These are phyloP conservation scores for Candida taoyuanica DNA, from an alignment of 805 yeast genomes.

Conservation along the genomic window DNA sequence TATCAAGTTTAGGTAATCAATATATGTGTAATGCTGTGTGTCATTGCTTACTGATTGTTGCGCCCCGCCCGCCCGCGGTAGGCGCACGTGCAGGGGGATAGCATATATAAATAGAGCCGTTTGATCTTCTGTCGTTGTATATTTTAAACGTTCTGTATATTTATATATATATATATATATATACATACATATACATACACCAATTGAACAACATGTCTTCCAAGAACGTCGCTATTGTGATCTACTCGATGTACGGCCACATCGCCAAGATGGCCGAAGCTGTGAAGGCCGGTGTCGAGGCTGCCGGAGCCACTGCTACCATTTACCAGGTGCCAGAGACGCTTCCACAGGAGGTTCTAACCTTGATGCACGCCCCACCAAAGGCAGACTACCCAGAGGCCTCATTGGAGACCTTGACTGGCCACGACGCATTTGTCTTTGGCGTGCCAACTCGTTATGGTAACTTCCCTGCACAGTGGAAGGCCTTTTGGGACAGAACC, in stretches of 20 bases:
- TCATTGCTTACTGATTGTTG: neutral
- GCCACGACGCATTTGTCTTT: slow-evolving; percentile 70
- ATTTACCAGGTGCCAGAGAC: slow-evolving; percentile 82
- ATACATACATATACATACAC: too few relatives aligned
- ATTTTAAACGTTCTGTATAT: too few relatives aligned
- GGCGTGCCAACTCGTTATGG: slow-evolving; percentile 84
- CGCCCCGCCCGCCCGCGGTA: too few relatives aligned
- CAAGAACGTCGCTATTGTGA: slow-evolving; percentile 29
- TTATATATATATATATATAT: too few relatives aligned
- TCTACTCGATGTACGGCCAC: slow-evolving; percentile 82
- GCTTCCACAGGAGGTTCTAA: slow-evolving; percentile 55
- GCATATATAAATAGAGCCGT: neutral
- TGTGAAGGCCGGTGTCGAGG: slow-evolving; percentile 62
- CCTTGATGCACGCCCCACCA: slow-evolving; percentile 60
- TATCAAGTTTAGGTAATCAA: slow-evolving; percentile 19
- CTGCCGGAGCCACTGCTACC: slow-evolving; percentile 65
- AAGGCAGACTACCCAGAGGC: slow-evolving; percentile 57
- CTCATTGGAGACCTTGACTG: slow-evolving; percentile 46
- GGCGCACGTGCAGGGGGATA: neutral
- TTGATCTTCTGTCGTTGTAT: too few relatives aligned
- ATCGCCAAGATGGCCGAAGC: slow-evolving; percentile 64
- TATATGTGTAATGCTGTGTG: too few relatives aligned
- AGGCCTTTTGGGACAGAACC: slow-evolving; percentile 68
- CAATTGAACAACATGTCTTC: neutral
- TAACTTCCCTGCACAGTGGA: slow-evolving; percentile 70